Conservation (phyloP, 2,329 filamentous ascomycete species). For the Alternaria triticina region DNA sequence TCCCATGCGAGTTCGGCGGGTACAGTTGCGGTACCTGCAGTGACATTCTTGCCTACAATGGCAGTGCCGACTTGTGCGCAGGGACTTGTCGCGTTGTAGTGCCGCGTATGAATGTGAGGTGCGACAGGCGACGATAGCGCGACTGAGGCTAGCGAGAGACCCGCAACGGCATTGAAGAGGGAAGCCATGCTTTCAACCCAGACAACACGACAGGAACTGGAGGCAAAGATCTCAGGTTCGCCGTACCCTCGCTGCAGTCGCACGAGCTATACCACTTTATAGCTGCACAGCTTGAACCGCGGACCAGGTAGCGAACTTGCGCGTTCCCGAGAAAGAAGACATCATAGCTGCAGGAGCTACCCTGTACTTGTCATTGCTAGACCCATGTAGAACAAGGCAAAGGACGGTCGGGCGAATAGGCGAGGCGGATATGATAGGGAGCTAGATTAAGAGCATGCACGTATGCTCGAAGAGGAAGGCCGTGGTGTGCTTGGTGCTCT, state of each 20-base stretch:
- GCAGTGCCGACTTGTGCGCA: constrained; percentile 43
- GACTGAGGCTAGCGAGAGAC: constrained; percentile 35
- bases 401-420: constrained; percentile 18
- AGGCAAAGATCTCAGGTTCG: neutral
- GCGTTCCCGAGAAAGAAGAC: constrained; percentile 11
- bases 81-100: constrained; percentile 36
- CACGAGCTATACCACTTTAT: constrained; percentile 2
- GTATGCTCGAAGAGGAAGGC: neutral
- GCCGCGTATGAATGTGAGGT: constrained; percentile 28
- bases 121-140: constrained; percentile 34
- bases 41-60: constrained; percentile 32
- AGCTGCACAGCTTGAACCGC: constrained; percentile 19
- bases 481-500: neutral
- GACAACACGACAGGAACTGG: neutral
- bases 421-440: constrained; percentile 8
- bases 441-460: constrained; percentile 12
- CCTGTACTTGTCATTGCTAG: constrained; percentile 4
- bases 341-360: constrained; percentile 23
- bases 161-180: constrained; percentile 24
- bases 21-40: constrained; percentile 45
- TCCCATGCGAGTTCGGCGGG: constrained; percentile 54
- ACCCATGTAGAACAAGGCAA: constrained; percentile 20
- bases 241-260: neutral
- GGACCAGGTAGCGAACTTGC: constrained; percentile 5
- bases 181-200: constrained; percentile 32